Base-by-base conservation (phyloP, 2,329 filamentous ascomycete species). In the Claviceps sorghi region DNA sequence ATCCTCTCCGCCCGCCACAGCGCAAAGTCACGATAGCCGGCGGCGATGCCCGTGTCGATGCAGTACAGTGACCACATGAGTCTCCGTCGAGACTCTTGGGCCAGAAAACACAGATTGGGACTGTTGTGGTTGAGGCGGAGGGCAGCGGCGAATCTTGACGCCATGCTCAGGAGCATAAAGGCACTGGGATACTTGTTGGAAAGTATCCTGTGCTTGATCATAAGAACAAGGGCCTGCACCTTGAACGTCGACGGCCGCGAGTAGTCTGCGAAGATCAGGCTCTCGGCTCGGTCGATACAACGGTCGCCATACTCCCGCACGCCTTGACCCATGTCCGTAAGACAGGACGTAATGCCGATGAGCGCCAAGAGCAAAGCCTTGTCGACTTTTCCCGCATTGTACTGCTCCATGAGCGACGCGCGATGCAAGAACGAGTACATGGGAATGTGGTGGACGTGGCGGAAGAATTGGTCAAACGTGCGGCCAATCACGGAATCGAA, bases 341-440 rank as follows among this genome's bases (percentile, higher is more conserved):
- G 69, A 34, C 78, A 67, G 3, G 76, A 74, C 2, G 77, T 78
- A 58, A 80, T 76, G 49, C 76, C 77, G 8, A 80, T 67, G 4
- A 80, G 64, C 41, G 76, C 75, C 4, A 79, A 67, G 4, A 80
- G 66, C 7, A 80, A 65, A 2, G 76, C 67, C 42, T 70, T 72
- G 58, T 80, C 77, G 56, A 80, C 73, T 55, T 76, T 76, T 48
- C 76, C 76, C 4, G 74, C 71, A 56, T 78, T 73, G 60, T 78
- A 78, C 32, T 77, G 71, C 60, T 79, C 76, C 75, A 79, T 78
- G 26, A 80, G 71, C 2, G 77, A 80, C 13, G 77, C 76, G 29
- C 76, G 75, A 58, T 80, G 77, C 17, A 80, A 63, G 53, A 80
- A 80, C 11, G 76, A 77, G 64, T 76, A 77, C 58, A 77, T 75